Evolutionary conservation across 2,329 filamentous ascomycete genomes (phyloP), one percentile per base, ranked within the genome.

Genomic region (Talaromyces albobiverticillius): DNA sequence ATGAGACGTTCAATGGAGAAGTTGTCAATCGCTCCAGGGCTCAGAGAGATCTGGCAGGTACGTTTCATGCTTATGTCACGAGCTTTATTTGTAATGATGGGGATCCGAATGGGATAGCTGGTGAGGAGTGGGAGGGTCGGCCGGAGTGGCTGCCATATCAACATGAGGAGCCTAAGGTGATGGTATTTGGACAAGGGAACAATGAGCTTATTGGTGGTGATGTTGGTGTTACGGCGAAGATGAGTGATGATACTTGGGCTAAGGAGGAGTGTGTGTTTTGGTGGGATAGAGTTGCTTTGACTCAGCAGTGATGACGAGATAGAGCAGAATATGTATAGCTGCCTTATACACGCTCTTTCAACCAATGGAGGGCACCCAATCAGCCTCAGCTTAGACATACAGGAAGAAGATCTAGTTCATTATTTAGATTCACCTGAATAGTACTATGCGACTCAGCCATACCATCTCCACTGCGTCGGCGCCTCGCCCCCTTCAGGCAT

Each of bases 1-100:
- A 80, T 51, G 79, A 81, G 61, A 70, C 69, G 1, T 75, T 67
- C 16, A 73, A 74, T 25, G 65, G 66, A 1, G 64, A 54, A 0
- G 68, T 76, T 0, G 59, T 68, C 0, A 60, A 53, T 0, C 57
- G 73, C 2, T 79, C 76, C 1, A 32, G 60, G 4, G 63, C 69
- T 0, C 78, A 79, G 57, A 69, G 70, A 14, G 68, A 75, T 46
- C 54, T 81, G 0, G 67, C 77, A 0, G 71, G 70, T 2, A 71
- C 65, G 0, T 51, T 78, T 2, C 76, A 81, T 60, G 72, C 74
- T 0, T 81, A 81, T 41, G 56, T 79, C 3, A 75, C 74, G 0
- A 80, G 74, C 55, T 81, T 81, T 46, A 77, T 81, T 10, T 31
- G 29, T 51, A 66, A 68, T 1, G 67, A 59, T 3, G 77, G 78